Base-by-base conservation (phyloP, 1,284 basidiomycete genomes). In the Phellinidium pouzarii region DNA sequence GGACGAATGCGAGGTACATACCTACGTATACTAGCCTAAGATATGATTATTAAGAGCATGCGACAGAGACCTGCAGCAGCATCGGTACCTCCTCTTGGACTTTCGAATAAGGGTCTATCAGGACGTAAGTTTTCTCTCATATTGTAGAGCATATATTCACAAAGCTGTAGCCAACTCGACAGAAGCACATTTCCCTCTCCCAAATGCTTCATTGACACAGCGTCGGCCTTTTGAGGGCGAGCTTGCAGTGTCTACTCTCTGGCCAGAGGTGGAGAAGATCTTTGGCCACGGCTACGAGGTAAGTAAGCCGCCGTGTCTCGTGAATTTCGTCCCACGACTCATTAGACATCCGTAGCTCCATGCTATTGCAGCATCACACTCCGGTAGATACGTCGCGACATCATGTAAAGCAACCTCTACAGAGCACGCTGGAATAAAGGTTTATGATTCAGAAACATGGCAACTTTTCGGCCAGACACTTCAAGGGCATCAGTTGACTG, bases 211-310 rank as follows among this genome's bases (percentile, higher is more conserved):
- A 27, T 50, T 54, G 57, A 57, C 38, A 23, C 52, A 27, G 44
- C 48, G 4, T 58, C 62, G 9, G 60, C 83, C 91, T 0, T 90
- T 90, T 58, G 88, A 93, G 65, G 84, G 87, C 43, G 83, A 91
- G 66, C 76, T 99, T 0, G 84, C 90, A 0, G 79, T 84, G 0
- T 78, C 81, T 11, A 98, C 95, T 0, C 77, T 99, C 0, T 99
- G 96, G 96, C 95, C 95, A 0, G 96, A 99, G 69, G 74, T 86
- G 1, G 95, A 99, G 64, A 99, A 99, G 66, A 74, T 99, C 2
- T 99, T 97, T 66, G 96, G 95, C 1, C 96, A 99, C 68, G 94
- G 94, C 29, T 98, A 97, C 65, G 96, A 99, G 77, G 87, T 92
- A 58, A 54, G 64, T 59, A 22, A 40, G 19, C 44, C 37, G 14